phyloP scores from a whole-genome alignment of 1,284 basidiomycete species.

The Termitomyces sp. region DNA sequence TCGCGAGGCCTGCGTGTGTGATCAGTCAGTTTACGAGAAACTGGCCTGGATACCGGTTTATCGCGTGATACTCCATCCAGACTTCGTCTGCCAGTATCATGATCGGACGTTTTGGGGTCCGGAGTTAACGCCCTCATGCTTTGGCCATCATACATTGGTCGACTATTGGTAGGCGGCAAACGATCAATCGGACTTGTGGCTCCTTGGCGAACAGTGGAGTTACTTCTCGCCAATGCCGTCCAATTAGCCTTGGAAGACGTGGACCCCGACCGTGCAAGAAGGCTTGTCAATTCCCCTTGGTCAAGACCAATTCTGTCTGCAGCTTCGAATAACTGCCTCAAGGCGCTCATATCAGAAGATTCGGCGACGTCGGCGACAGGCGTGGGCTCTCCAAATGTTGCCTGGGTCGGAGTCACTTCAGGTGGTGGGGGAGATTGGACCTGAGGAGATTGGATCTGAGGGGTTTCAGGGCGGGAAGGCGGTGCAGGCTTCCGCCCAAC shows the following conservation, averaged over 20 bases:
- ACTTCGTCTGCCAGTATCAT: slow-evolving; percentile 28
- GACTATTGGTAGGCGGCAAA: slow-evolving; percentile 10
- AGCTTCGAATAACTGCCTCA: slow-evolving; percentile 71
- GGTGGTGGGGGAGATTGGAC: slow-evolving; percentile 13
- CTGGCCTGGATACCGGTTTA: slow-evolving; percentile 29
- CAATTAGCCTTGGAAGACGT: slow-evolving; percentile 51
- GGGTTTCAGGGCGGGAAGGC: slow-evolving; percentile 21
- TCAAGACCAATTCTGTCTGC: slow-evolving; percentile 71
- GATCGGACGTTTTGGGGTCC: slow-evolving; percentile 22
- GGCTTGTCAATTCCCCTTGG: slow-evolving; percentile 60
- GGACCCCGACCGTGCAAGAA: slow-evolving; percentile 66
- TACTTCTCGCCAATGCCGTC: slow-evolving; percentile 41
- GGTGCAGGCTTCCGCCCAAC: slow-evolving; percentile 17
- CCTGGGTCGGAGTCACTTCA: slow-evolving; percentile 14
- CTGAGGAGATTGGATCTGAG: slow-evolving; percentile 19
- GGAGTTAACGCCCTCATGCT: slow-evolving; percentile 18
- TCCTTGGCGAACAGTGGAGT: slow-evolving; percentile 31
- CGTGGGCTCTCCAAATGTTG: slow-evolving; percentile 15
- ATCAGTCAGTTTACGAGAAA: slow-evolving; percentile 37
- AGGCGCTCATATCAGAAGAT: slow-evolving; percentile 32
- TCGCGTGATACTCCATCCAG: slow-evolving; percentile 29
- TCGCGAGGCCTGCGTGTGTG: slow-evolving; percentile 40
- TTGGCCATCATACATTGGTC: slow-evolving; percentile 14
- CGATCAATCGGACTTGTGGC: slow-evolving; percentile 18
- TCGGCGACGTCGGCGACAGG: slow-evolving; percentile 19